These are phyloP conservation scores for Penicillium samsonianum DNA, from an alignment of 495 filamentous ascomycete genomes.

Conservation along the genomic window DNA sequence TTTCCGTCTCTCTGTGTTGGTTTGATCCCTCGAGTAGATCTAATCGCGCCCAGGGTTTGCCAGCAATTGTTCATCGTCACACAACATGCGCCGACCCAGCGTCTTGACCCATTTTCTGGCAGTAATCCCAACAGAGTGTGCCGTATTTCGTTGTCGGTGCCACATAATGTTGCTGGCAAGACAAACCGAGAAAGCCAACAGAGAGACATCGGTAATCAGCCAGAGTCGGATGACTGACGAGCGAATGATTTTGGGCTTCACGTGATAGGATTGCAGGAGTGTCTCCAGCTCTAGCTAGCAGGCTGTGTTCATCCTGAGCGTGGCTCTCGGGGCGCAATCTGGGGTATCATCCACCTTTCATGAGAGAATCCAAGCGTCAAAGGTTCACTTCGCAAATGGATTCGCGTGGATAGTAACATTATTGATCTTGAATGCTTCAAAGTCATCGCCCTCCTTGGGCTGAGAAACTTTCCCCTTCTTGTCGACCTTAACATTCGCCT, in stretches of 20 bases:
- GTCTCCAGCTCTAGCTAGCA: neutral
- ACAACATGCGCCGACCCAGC: neutral
- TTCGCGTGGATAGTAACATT: constrained; percentile 90
- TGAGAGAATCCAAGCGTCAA: neutral
- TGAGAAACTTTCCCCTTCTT: constrained; percentile 78
- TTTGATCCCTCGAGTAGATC: neutral
- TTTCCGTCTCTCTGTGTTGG: neutral
- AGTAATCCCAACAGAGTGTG: neutral
- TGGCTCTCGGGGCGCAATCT: neutral
- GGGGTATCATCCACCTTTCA: neutral
- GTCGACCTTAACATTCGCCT: constrained; percentile 80
- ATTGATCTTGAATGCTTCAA: constrained; percentile 65
- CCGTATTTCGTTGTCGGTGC: neutral
- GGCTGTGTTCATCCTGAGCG: neutral
- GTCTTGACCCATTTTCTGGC: no score
- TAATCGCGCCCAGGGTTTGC: neutral
- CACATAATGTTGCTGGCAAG: neutral
- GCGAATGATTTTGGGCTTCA: neutral
- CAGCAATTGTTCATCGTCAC: neutral
- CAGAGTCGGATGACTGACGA: no score
- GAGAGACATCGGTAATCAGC: neutral
- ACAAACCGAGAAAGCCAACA: neutral
- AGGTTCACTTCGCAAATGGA: constrained; percentile 70
- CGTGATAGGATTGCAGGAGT: neutral
- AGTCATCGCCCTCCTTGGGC: constrained; percentile 51